A percentile compares a stretch with the other conserved stretches of the same genome.
Conservation (phyloP, 805 yeast genomes). For the Ogataea trehalophila region DNA sequence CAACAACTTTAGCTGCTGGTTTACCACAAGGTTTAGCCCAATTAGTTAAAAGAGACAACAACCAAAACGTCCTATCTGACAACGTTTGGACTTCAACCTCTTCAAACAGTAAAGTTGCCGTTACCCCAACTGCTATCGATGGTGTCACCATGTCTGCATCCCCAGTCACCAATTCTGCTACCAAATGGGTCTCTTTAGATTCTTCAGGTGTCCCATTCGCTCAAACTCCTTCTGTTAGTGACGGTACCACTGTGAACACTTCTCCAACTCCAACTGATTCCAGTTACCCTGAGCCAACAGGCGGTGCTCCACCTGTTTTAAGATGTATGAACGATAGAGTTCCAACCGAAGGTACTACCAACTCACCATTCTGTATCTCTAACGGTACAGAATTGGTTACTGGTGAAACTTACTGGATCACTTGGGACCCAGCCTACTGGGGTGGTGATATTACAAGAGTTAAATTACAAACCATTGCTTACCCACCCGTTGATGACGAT, state of each 20-base stretch:
- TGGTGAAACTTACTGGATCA: constrained; percentile 45
- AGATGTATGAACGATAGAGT: constrained; percentile 40
- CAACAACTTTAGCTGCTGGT: constrained; percentile 1
- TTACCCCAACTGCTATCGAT: constrained; percentile 42
- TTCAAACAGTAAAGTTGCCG: constrained; percentile 16
- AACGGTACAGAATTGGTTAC: constrained; percentile 41
- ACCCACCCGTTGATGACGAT: constrained; percentile 32
- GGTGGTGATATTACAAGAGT: constrained; percentile 33
- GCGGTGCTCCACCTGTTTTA: constrained; percentile 40
- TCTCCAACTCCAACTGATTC: constrained; percentile 39
- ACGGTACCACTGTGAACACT: constrained; percentile 31
- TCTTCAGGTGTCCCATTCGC: constrained; percentile 39
- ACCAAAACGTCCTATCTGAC: constrained; percentile 21
- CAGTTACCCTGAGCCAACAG: constrained; percentile 31
- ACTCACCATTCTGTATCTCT: constrained; percentile 40
- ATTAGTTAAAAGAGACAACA: constrained; percentile 7
- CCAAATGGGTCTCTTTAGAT: constrained; percentile 42
- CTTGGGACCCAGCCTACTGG: constrained; percentile 45
- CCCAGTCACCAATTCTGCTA: constrained; percentile 33
- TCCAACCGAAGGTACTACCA: constrained; percentile 25
- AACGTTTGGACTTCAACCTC: constrained; percentile 35
- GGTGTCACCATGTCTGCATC: constrained; percentile 46
- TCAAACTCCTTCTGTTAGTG: constrained; percentile 37
- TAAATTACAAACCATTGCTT: constrained; percentile 28
- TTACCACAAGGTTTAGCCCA: constrained; percentile 1